Conservation (phyloP, 805 yeast species). For the Suhomyces xylopsoci region DNA sequence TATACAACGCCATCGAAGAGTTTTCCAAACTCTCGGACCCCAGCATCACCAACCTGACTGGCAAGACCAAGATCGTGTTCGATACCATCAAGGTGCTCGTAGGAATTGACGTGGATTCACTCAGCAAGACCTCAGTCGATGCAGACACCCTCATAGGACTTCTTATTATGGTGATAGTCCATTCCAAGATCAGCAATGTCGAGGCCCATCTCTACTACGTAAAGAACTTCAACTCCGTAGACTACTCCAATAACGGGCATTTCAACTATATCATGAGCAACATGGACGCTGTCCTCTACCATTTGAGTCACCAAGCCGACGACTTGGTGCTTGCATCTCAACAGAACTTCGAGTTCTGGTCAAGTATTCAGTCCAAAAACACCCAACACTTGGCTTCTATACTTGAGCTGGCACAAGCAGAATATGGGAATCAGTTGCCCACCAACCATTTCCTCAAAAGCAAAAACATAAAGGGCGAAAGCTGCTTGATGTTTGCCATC, state of each 20-base stretch:
- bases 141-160: conserved; percentile 82
- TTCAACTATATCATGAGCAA: conserved; percentile 79
- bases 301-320: conserved; percentile 41
- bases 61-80: conserved; percentile 48
- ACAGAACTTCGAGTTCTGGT: conserved; percentile 54
- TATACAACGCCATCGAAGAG: conserved; percentile 49
- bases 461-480: conserved; percentile 56
- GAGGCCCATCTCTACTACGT: conserved; percentile 67
- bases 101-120: background rate
- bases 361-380: conserved; percentile 38
- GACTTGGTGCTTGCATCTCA: conserved; percentile 42
- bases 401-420: background rate
- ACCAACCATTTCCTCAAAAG: conserved; percentile 21
- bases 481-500: conserved; percentile 63
- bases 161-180: conserved; percentile 65
- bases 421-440: conserved; percentile 11
- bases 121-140: conserved; percentile 42
- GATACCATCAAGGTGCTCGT: conserved; percentile 55
- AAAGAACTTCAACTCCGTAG: conserved; percentile 50
- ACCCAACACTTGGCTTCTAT: conserved; percentile 8
- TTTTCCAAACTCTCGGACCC: conserved; percentile 47
- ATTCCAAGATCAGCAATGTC: conserved; percentile 55
- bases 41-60: conserved; percentile 36
- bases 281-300: conserved; percentile 74
- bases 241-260: conserved; percentile 47